These are phyloP conservation scores for Brassica cretica DNA, from an alignment of 345 rosid species.

Conservation along the genomic window DNA sequence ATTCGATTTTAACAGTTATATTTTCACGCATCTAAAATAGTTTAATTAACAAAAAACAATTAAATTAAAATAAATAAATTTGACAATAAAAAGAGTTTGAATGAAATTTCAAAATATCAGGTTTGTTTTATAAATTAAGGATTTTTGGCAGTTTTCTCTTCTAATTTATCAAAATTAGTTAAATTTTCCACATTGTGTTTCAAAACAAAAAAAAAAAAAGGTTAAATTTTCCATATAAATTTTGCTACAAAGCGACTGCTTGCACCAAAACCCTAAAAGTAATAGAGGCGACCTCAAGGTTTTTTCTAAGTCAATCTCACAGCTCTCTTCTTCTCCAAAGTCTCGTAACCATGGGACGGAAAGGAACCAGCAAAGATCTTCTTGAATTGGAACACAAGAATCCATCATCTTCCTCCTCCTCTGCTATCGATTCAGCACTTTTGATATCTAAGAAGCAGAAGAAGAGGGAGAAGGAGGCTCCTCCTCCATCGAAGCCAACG, in stretches of 20 bases:
- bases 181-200: not conserved
- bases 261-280: conserved; percentile 32
- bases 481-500: conserved; percentile 44
- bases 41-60: no score
- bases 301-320: not conserved
- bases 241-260: not conserved
- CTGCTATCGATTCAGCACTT: conserved; percentile 19
- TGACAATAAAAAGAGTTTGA: no score
- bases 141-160: no score
- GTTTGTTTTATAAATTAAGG: no score
- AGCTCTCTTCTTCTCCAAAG: not conserved
- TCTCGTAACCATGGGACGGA: conserved; percentile 20
- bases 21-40: no score
- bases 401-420: conserved; percentile 17
- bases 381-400: conserved; percentile 30
- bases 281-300: conserved; percentile 27
- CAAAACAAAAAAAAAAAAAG: no score
- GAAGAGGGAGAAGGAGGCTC: conserved; percentile 6
- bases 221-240: no score
- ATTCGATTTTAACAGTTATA: no score
- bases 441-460: conserved; percentile 13
- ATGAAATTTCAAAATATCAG: no score
- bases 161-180: no score
- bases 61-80: not conserved
- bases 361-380: conserved; percentile 28